Evolutionary conservation across 139 green algal species (phyloP).

Genomic region (Tetradesmus obliquus): DNA sequence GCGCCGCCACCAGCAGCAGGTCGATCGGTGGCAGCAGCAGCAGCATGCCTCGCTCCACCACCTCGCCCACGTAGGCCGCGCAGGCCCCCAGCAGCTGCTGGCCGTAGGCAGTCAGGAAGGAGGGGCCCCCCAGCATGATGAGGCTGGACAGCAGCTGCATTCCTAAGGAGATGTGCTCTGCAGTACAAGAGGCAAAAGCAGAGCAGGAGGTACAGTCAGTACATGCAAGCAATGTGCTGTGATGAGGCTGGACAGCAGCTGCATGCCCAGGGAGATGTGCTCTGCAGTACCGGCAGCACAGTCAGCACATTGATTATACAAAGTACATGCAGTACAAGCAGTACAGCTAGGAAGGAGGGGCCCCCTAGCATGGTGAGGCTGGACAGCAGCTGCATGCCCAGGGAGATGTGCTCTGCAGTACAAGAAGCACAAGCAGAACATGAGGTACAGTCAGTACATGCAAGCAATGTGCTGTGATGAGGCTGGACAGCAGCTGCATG

Average conservation of each 20-base stretch:
- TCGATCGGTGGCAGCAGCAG: slow-evolving; percentile 67
- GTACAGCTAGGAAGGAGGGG: slow-evolving; percentile 71
- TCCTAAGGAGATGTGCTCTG: slow-evolving; percentile 63
- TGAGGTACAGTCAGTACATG: too few relatives aligned
- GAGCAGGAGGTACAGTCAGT: background rate
- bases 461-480: too few relatives aligned
- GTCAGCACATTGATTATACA: too few relatives aligned
- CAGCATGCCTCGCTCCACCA: slow-evolving; percentile 78
- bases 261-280: slow-evolving; percentile 71
- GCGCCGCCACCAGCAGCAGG: slow-evolving; percentile 58
- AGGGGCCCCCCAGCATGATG: slow-evolving; percentile 65
- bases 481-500: slow-evolving; percentile 62
- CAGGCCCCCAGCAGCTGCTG: slow-evolving; percentile 63
- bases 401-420: slow-evolving; percentile 45
- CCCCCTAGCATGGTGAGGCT: slow-evolving; percentile 69
- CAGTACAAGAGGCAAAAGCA: slow-evolving; percentile 20
- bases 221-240: too few relatives aligned
- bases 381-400: slow-evolving; percentile 73
- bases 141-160: slow-evolving; percentile 70
- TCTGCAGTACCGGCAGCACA: too few relatives aligned
- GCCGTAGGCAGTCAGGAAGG: slow-evolving; percentile 77
- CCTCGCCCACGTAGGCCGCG: slow-evolving; percentile 32
- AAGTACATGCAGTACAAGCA: too few relatives aligned
- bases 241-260: slow-evolving; percentile 45
- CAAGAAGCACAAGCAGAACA: background rate